Conservation (phyloP, 1,284 basidiomycete genomes). For the Ustilago trichophora region DNA sequence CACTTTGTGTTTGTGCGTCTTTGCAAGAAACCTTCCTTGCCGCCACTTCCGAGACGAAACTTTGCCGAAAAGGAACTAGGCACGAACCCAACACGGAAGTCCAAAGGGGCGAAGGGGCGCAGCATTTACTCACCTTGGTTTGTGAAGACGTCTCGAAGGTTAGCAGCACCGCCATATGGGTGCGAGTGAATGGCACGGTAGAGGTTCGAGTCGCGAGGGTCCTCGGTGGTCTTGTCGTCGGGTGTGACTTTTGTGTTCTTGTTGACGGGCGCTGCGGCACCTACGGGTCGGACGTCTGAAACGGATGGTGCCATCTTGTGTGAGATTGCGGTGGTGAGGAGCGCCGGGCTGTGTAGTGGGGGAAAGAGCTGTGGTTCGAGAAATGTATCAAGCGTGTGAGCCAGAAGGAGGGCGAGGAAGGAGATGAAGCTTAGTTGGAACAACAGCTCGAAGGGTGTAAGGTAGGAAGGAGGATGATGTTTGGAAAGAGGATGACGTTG, state of each 20-base stretch:
- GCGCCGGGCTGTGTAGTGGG: not conserved
- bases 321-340: not conserved
- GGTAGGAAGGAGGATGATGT: not conserved
- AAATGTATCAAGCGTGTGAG: not conserved
- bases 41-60: slow-evolving; percentile 4
- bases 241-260: slow-evolving; percentile 40
- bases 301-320: slow-evolving; percentile 20
- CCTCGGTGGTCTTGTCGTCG: slow-evolving; percentile 53
- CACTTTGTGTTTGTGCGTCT: no score
- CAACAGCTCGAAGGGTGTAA: not conserved
- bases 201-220: slow-evolving; percentile 45
- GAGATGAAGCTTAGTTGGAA: not conserved
- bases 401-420: not conserved
- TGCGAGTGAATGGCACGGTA: slow-evolving; percentile 48
- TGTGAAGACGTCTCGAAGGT: slow-evolving; percentile 58
- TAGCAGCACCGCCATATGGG: slow-evolving; percentile 54
- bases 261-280: slow-evolving; percentile 3
- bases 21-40: not conserved
- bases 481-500: not conserved
- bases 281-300: slow-evolving; percentile 8
- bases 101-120: not conserved
- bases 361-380: not conserved
- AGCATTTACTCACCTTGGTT: slow-evolving; percentile 58
- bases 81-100: not conserved
- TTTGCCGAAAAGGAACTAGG: no score